Evolutionary conservation across 345 rosid species (phyloP).

Genomic region (Brassica nigra): DNA sequence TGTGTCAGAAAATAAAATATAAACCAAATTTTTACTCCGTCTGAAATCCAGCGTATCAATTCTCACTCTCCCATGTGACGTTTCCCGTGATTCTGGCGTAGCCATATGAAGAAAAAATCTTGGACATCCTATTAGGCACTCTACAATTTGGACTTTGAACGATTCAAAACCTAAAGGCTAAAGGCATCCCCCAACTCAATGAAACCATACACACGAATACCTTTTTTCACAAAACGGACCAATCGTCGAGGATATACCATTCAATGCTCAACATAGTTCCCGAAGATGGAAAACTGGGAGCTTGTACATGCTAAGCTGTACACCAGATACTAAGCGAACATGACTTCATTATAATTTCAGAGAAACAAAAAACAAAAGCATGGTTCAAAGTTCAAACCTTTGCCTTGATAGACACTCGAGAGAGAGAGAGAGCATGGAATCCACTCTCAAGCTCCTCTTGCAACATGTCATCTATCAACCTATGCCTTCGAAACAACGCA

Average conservation of each 20-base stretch:
- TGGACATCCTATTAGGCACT: neutral
- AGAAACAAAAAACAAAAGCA: neutral
- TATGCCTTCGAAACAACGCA: constrained; percentile 18
- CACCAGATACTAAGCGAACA: neutral
- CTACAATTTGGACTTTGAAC: neutral
- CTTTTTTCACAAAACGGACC: neutral
- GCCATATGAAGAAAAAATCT: neutral
- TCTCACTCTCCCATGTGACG: neutral
- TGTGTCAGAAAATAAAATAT: neutral
- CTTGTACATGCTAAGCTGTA: constrained; percentile 1
- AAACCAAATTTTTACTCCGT: neutral
- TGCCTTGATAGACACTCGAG: neutral
- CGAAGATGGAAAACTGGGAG: neutral
- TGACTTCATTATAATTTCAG: neutral
- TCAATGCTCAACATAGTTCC: neutral
- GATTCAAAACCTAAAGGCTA: neutral
- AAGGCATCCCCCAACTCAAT: neutral
- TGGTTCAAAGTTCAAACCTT: neutral
- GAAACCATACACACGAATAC: neutral
- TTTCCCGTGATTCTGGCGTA: neutral
- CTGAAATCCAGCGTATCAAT: neutral
- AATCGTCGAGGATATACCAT: neutral
- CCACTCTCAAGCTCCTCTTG: constrained; percentile 13
- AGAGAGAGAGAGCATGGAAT: constrained; percentile 6
- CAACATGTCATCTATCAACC: constrained; percentile 10